Base-by-base conservation (phyloP, 306 rosid species). In the Mimosa pudica region DNA sequence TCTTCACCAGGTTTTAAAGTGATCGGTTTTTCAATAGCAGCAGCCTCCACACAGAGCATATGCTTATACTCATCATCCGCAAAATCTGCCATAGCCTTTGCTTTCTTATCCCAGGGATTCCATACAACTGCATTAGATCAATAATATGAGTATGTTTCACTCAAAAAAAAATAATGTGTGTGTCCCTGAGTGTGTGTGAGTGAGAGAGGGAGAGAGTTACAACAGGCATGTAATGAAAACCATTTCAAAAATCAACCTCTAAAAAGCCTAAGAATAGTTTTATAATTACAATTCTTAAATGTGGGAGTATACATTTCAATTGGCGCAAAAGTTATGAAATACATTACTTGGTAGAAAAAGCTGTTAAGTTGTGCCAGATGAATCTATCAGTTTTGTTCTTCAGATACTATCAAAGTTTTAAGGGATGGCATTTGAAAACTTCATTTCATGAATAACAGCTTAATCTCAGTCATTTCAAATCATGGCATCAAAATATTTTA, bases 81-180 rank as follows among this genome's bases (percentile, higher is more conserved):
- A 81, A 96, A 91, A 89, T 96, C 99, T 82, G 90, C 77, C 89
- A 96, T 87, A 77, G 96, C 87, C 85, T 96, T 96, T 72, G 97
- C 97, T 88, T 91, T 96, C 93, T 96, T 96, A 86, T 96, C 99
- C 99, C 99, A 96, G 57, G 99, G 97, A 85, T 96, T 96, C 99
- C 99, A 96, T 58, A 96, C 99, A 83, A 93, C 99, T 96, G 88
- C 70, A 85, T 48, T 38, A 42, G 47, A 74, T 52, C 55, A 74
- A 85, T 41, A 76, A 70, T 54, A 8, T 61, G 3, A 9, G 10
- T 14, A 0, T 12, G 42, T 38, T 24, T 24, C 30, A 24, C 30
- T 24, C 30, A 24, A 24, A 24, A 24, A 24, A 5, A 38, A 5
- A 38, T 3, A 38, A 5, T 47, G 52, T 20, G 69, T 49, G 67